phyloP scores from a whole-genome alignment of 192 early-diverging fungal genomes.

The Gonapodya prolifera region DNA sequence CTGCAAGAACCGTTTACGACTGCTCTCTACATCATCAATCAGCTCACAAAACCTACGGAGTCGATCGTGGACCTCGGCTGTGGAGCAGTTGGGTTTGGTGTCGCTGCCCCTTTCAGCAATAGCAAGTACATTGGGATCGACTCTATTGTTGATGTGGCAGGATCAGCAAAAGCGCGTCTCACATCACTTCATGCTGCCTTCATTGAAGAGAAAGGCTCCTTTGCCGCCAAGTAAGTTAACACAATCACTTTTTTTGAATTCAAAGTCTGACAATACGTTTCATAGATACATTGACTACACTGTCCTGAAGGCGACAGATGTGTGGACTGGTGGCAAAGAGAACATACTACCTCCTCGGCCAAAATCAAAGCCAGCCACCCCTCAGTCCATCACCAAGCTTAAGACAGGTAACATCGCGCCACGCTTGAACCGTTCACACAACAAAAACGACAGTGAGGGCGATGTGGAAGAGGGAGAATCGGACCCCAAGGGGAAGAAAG shows the following conservation, averaged over 20 bases:
- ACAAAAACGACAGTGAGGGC: background rate
- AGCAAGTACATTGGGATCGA: background rate
- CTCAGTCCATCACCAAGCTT: background rate
- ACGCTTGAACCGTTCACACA: background rate
- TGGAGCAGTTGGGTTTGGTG: background rate
- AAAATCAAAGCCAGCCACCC: background rate
- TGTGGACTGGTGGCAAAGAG: background rate
- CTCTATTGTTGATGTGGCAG: background rate
- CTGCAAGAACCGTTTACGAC: background rate
- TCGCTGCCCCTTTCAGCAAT: background rate
- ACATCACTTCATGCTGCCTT: background rate
- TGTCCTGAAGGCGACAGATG: background rate
- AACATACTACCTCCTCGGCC: background rate
- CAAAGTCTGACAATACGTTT: background rate
- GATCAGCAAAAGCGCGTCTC: background rate
- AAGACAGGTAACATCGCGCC: background rate
- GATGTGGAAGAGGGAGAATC: background rate
- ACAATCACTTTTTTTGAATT: background rate
- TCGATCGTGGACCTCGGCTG: background rate
- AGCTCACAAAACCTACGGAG: background rate
- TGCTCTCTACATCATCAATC: background rate
- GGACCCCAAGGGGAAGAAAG: background rate
- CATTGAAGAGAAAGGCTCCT: background rate
- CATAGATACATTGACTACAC: background rate
- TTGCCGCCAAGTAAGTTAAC: background rate